Evolutionary conservation across 2,329 filamentous ascomycete species (phyloP), one percentile per base, ranked within the genome.

Genomic region (Botrytis medusae): DNA sequence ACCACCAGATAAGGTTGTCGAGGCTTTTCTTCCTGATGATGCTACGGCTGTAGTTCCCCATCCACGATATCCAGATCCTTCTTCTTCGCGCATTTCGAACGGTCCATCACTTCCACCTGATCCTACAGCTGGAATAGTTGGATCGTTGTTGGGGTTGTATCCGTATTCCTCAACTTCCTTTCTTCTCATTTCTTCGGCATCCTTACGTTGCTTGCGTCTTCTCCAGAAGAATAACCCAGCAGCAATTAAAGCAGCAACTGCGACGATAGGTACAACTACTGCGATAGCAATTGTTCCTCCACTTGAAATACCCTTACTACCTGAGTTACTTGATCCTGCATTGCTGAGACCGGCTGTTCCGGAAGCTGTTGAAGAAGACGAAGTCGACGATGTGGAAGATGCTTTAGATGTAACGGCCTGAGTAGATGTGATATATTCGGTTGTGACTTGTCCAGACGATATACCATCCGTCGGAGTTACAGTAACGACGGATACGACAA

Each of bases 111-210:
- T 82, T 18, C 84, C 84, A 10, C 76, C 76, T 8, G 73, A 75
- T 9, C 76, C 85, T 40, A 88, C 85, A 16, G 86, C 86, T 12
- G 90, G 90, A 20, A 97, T 86, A 0, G 92, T 94, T 0, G 95
- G 94, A 81, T 98, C 95, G 74, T 94, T 91, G 83, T 98, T 98
- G n/a, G 96, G 96, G 82, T 98, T 98, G 86, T 95, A 98, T 46
- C 93, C 92, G 81, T 98, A 98, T 81, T 98, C 96, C 82, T 98
- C 95, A 18, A 98, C 94, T 83, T 99, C 96, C 84, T 98, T 98
- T 76, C 95, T 90, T 69, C 96, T 90, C 79, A 95, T 90, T 81
- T 98, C 96, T 80, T 96, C 94, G 22, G 92, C 92, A 76, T 90
- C 89, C 85, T 94, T 96, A 76, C 91, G 90, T 79, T 93, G 91